Percentiles rank a stretch among this genome's conserved stretches.
Conservation (phyloP, 2,329 filamentous ascomycete species). For the Phialocephala sp. region DNA sequence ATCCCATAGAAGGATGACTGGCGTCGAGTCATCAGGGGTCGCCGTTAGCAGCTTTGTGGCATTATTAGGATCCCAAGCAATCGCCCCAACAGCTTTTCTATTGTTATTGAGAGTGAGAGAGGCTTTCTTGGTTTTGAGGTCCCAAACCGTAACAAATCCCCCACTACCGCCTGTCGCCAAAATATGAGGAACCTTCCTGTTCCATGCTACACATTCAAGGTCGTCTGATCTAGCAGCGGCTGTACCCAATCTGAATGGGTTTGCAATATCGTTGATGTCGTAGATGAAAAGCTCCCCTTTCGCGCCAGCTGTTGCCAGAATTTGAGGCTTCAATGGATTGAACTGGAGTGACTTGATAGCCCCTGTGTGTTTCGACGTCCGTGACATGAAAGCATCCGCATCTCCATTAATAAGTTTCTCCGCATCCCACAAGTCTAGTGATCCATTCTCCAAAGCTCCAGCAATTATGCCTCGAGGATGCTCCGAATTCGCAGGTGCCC, state of each 20-base stretch:
- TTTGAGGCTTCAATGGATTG: conserved; percentile 89
- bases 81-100: conserved; percentile 90
- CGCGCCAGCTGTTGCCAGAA: conserved; percentile 88
- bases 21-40: conserved; percentile 85
- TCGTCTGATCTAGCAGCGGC: conserved; percentile 90
- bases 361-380: conserved; percentile 88
- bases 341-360: conserved; percentile 95
- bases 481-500: conserved; percentile 81
- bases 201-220: conserved; percentile 97
- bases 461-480: conserved; percentile 89
- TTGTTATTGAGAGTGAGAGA: conserved; percentile 94
- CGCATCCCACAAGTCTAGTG: conserved; percentile 92
- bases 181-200: conserved; percentile 96
- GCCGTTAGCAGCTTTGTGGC: conserved; percentile 94
- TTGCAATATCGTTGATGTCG: conserved; percentile 87
- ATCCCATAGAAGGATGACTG: conserved; percentile 92
- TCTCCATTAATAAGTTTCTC: conserved; percentile 65
- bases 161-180: conserved; percentile 91
- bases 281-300: conserved; percentile 97
- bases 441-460: conserved; percentile 92
- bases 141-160: conserved; percentile 98
- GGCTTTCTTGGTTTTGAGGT: conserved; percentile 97
- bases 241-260: conserved; percentile 87
- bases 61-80: conserved; percentile 96
- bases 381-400: conserved; percentile 79